Evolutionary conservation across 306 rosid species (phyloP).

Genomic region (Malus fusca): DNA sequence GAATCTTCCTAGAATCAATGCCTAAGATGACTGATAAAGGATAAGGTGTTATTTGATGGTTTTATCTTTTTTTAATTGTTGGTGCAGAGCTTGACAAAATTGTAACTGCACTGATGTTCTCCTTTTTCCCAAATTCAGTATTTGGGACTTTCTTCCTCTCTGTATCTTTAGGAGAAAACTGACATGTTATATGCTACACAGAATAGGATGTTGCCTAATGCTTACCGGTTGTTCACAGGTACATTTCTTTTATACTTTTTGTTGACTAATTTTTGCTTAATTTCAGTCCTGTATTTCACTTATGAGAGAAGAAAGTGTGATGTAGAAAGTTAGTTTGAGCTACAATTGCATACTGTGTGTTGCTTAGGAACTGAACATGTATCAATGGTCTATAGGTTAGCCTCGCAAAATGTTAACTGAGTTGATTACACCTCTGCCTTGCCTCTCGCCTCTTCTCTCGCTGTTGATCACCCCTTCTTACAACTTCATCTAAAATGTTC

Average conservation of each 20-base stretch:
- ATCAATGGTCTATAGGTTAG: background rate
- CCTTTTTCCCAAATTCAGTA: background rate
- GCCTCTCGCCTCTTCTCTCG: no score
- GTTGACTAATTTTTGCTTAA: background rate
- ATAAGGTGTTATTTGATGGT: no score
- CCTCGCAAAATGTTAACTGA: background rate
- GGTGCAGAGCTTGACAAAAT: no score
- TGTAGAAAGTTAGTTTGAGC: background rate
- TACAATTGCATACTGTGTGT: background rate
- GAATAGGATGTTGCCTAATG: constrained; percentile 72
- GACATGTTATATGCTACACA: constrained; percentile 86
- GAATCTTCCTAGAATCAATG: no score
- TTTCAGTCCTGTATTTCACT: background rate
- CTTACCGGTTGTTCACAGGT: constrained; percentile 78
- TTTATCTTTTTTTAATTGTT: no score
- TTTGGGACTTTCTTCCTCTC: background rate
- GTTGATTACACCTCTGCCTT: no score
- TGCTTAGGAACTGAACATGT: background rate
- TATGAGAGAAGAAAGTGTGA: background rate
- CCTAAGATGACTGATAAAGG: no score
- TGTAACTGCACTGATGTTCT: no score
- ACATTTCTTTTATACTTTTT: background rate
- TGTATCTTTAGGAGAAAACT: constrained; percentile 70
- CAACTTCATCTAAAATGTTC: no score
- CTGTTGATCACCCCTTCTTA: no score